A percentile compares a stretch with the other conserved stretches of the same genome.
These are phyloP conservation scores for Eucalyptus cladocalyx DNA, from an alignment of 345 rosid genomes.

Conservation along the genomic window DNA sequence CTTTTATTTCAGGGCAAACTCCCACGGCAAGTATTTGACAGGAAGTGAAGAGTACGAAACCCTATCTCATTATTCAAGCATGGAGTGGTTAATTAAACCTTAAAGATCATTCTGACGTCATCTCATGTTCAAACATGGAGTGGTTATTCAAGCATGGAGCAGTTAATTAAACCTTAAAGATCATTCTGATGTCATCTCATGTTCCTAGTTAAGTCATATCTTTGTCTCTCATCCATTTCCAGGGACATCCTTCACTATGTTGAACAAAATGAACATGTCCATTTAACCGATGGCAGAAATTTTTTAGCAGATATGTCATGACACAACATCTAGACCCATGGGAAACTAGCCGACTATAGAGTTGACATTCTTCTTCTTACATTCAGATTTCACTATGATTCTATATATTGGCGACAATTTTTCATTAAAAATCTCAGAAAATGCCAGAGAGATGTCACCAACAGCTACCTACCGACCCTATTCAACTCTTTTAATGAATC, in stretches of 20 bases:
- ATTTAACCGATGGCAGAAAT: not conserved
- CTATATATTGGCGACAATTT: not conserved
- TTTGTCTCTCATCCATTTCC: not conserved
- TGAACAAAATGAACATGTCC: not conserved
- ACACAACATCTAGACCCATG: not conserved
- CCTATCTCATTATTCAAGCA: not conserved
- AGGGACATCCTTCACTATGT: not conserved
- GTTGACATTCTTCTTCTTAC: not conserved
- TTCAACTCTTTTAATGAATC: no score
- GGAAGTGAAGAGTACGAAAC: not conserved
- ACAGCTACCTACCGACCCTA: no score
- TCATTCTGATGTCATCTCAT: not conserved
- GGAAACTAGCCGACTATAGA: not conserved
- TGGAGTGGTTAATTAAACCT: not conserved
- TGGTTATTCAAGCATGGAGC: not conserved
- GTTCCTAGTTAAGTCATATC: not conserved
- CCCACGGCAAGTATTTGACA: not conserved
- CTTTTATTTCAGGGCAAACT: not conserved
- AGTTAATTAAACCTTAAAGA: not conserved
- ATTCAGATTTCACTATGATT: not conserved
- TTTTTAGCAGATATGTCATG: not conserved
- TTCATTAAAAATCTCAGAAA: not conserved
- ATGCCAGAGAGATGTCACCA: not conserved
- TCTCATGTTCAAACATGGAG: no score
- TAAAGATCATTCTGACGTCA: not conserved